Conservation (phyloP, 768 basidiomycete genomes). For the Dacryopinax spathularia region DNA sequence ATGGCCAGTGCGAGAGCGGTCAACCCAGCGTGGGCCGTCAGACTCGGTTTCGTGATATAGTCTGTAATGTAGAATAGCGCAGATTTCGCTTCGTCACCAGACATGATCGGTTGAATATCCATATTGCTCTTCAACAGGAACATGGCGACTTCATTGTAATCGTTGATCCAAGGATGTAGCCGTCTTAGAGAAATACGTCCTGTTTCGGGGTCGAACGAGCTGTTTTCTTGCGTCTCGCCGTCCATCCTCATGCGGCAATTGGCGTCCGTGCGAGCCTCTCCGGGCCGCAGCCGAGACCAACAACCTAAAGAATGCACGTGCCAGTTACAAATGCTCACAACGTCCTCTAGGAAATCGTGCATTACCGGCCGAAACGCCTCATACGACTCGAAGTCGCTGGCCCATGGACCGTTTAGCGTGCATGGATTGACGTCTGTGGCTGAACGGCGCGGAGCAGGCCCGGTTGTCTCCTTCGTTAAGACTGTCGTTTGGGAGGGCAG, state of each 20-base stretch:
- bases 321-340: neutral
- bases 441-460: no score
- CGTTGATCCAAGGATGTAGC: conserved; percentile 31
- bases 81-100: conserved; percentile 30
- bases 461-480: no score
- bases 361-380: no score
- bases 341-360: no score
- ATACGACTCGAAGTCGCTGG: no score
- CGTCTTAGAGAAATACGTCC: conserved; percentile 18
- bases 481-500: no score
- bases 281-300: neutral
- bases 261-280: neutral
- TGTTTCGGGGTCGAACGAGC: conserved; percentile 16
- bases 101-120: conserved; percentile 35
- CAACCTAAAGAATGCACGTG: neutral
- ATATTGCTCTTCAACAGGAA: conserved; percentile 29
- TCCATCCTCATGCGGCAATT: neutral
- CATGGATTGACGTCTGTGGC: no score
- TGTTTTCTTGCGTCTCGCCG: neutral
- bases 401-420: no score
- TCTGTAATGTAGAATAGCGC: conserved; percentile 36
- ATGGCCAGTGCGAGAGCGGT: no score
- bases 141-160: conserved; percentile 31
- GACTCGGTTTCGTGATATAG: conserved; percentile 43
- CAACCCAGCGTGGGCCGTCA: no score